Evolutionary conservation across 805 yeast species (phyloP).

Genomic region (Zygoascus tannicola): DNA sequence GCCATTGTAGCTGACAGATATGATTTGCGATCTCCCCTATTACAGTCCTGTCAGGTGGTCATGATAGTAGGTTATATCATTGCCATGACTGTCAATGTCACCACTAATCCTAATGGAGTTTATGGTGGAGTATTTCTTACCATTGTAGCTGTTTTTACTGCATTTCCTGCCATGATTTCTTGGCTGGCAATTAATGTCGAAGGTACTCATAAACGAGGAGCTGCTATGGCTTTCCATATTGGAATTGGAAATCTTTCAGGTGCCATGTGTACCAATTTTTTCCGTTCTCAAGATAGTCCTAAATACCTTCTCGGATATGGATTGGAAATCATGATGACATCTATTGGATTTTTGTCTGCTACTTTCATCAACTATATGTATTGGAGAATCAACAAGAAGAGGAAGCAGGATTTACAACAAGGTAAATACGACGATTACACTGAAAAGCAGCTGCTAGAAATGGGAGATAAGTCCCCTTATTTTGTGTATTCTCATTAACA

Average conservation of each 20-base stretch:
- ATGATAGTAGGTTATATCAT: constrained; percentile 31
- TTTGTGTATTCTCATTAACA: constrained; percentile 24
- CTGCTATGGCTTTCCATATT: constrained; percentile 45
- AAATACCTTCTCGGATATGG: constrained; percentile 5
- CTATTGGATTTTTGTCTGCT: constrained; percentile 5
- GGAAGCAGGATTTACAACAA: constrained; percentile 22
- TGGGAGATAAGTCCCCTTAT: constrained; percentile 38
- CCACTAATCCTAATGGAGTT: constrained; percentile 31
- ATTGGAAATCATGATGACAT: constrained; percentile 5
- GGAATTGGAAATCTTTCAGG: constrained; percentile 63
- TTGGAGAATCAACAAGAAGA: constrained; percentile 21
- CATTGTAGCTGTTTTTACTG: constrained; percentile 45
- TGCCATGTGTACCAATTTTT: constrained; percentile 26
- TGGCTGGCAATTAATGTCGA: constrained; percentile 49
- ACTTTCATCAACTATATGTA: constrained; percentile 20
- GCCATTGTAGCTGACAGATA: constrained; percentile 25
- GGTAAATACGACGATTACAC: constrained; percentile 28
- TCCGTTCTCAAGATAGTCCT: constrained; percentile 7
- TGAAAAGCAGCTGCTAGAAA: constrained; percentile 25
- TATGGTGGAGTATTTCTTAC: constrained; percentile 51
- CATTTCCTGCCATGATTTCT: constrained; percentile 52
- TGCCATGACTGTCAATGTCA: constrained; percentile 39
- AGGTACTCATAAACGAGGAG: constrained; percentile 48
- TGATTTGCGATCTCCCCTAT: constrained; percentile 26
- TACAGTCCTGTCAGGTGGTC: constrained; percentile 19